Base-by-base conservation (phyloP, 2,329 filamentous ascomycete species). In the Xylaria sp. region DNA sequence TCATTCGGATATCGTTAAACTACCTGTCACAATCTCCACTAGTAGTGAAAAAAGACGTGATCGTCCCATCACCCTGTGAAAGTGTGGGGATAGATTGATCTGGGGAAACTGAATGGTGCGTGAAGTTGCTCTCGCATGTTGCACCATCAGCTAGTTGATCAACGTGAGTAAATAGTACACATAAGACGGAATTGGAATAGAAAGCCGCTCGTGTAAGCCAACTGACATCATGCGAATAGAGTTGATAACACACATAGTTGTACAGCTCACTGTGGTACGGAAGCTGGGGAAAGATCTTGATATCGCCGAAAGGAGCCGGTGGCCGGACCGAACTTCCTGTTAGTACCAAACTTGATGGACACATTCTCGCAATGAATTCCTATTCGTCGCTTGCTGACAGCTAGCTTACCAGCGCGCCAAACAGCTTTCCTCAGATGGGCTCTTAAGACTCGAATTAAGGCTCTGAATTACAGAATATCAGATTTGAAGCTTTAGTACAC, bases 251-350 rank as follows among this genome's bases (percentile, higher is more conserved):
- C 25, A 53, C 37, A 27, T 21, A 50, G 27, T 42, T 42, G 32
- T 18, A n/a, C 40, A 35, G 32, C 18, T 35, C 18, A 47, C n/a
- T 27, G 25, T 48, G 25, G 61, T 42, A 58, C 16, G 60, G 48
- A 66, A 53, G 57, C 59, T 65, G 47, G 61, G 62, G 65, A 58
- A 70, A 54, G 32, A 42, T 53, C 58, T 21, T 58, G 65, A 65
- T 63, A 69, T 57, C 65, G 58, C 69, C 66, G 67, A 71, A 67
- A 64, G 37, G 44, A 60, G 68, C 63, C 68, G 70, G 70, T 66
- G 65, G 35, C 29, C 70, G 70, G 70, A 60, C 70, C 70, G 70
- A 66, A 47, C 35, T 69, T 66, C 70, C 70, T 59, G 37, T 21
- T 54, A 44, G 64, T 68, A 70, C 69, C 66, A 63, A 60, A 53